Evolutionary conservation across 306 rosid genomes (phyloP), one percentile per base, ranked within the genome.

Genomic region (Elaeagnus macrophylla): DNA sequence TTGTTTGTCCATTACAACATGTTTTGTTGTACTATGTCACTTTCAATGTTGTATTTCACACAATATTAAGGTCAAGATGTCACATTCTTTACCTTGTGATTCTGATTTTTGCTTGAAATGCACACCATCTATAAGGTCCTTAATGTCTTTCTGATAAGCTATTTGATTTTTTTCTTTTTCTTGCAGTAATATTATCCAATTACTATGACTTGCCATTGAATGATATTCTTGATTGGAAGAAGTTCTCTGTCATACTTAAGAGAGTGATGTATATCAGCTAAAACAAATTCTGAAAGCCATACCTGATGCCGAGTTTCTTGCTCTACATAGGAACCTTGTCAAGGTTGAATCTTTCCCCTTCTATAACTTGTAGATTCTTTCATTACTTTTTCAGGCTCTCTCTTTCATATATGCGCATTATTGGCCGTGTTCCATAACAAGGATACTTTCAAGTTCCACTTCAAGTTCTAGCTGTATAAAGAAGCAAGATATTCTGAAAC

Each of bases 131-230:
- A n/a, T n/a, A n/a, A n/a, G 46, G n/a, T n/a, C n/a, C 51, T 39
- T 17, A 32, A 20, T 67, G 10, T 58, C 41, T 73, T 54, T 15
- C 48, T 68, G 46, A 61, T 67, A 48, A 67, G 47, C 48, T 75
- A 38, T 39, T 70, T 45, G 40, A 39, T 12, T 70, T 70, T 59
- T 52, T 70, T 70, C 57, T 52, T 36, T 57, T 52, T 74, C 50
- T 68, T 81, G 85, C 85, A 91, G 96, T 91, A 57, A 87, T 91
- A 82, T 73, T 91, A 57, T 91, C 95, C 49, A 73, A 91, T 77
- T 87, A 84, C 70, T 91, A 91, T 58, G 95, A 91, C 75, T 87
- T 91, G 37, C 99, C 99, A 48, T 91, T 91, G 79, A 91, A 87
- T 59, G 96, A 91, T 56, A 82, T 91, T 73, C 83, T 91, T 41